Conservation (phyloP, 441 rosid genomes). For the Flueggea neowawraea region DNA sequence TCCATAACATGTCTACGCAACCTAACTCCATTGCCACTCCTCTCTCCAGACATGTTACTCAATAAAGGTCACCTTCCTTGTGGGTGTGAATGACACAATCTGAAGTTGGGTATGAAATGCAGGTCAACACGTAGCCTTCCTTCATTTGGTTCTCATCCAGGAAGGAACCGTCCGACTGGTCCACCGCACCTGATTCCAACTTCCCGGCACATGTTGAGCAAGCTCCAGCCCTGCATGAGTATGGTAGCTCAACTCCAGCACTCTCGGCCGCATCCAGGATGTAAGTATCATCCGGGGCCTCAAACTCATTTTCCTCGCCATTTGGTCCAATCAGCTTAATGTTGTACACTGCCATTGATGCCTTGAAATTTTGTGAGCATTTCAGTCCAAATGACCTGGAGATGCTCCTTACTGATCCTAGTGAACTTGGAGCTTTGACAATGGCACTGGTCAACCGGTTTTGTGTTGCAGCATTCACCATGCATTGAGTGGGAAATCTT, state of each 20-base stretch:
- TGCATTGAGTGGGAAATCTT: constrained; percentile 29
- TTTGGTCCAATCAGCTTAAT: constrained; percentile 73
- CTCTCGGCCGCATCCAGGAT: constrained; percentile 83
- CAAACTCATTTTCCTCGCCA: constrained; percentile 56
- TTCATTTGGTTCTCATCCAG: constrained; percentile 61
- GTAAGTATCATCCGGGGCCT: constrained; percentile 59
- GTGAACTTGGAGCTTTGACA: constrained; percentile 27
- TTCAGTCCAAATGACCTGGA: constrained; percentile 62
- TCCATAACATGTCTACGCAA: not conserved
- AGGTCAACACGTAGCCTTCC: constrained; percentile 72
- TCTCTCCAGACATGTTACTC: not conserved
- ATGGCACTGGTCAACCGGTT: constrained; percentile 27
- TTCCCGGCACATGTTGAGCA: constrained; percentile 88
- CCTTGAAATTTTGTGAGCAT: constrained; percentile 44
- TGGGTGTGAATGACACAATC: constrained; percentile 88
- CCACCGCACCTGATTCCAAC: constrained; percentile 56
- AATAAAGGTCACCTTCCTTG: constrained; percentile 70
- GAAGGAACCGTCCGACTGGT: constrained; percentile 81
- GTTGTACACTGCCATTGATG: constrained; percentile 70
- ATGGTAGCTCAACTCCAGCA: constrained; percentile 83
- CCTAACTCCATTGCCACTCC: not conserved
- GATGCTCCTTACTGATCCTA: constrained; percentile 47
- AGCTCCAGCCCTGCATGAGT: constrained; percentile 94
- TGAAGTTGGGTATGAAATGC: constrained; percentile 66
- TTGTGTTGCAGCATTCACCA: constrained; percentile 34